These are phyloP conservation scores for Gnomoniopsis sp. DNA, from an alignment of 2,329 filamentous ascomycete genomes.

Conservation along the genomic window DNA sequence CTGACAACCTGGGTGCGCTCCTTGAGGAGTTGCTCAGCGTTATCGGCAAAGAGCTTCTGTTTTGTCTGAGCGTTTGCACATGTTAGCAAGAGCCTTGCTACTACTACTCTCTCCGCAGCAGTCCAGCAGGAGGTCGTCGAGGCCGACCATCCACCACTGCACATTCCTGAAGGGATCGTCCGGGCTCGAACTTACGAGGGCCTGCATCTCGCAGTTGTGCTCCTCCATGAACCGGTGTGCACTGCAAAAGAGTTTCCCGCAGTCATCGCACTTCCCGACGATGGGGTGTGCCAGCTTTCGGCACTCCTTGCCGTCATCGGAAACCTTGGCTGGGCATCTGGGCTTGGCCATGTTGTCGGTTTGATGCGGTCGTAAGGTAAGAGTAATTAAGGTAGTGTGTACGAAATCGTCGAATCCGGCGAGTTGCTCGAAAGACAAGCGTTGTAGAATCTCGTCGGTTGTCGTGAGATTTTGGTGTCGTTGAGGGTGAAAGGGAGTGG, in stretches of 20 bases:
- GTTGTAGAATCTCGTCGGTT: neutral
- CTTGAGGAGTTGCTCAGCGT: constrained; percentile 85
- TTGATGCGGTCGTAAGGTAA: neutral
- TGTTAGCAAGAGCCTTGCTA: neutral
- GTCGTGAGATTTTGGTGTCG: neutral
- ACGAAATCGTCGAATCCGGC: neutral
- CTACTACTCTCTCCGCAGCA: constrained; percentile 19
- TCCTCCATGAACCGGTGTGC: constrained; percentile 93
- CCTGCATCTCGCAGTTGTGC: constrained; percentile 87
- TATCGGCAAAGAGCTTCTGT: constrained; percentile 92
- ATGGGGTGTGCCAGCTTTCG: constrained; percentile 69
- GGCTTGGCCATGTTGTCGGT: constrained; percentile 60
- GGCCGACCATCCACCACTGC: constrained; percentile 41
- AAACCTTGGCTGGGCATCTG: constrained; percentile 72
- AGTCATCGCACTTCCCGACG: constrained; percentile 95
- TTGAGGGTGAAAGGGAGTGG: neutral
- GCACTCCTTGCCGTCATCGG: constrained; percentile 70
- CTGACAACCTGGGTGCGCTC: constrained; percentile 94
- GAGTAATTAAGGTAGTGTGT: neutral
- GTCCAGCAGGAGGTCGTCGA: constrained; percentile 31
- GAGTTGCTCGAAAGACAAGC: neutral
- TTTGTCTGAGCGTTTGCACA: constrained; percentile 62
- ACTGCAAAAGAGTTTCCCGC: constrained; percentile 88
- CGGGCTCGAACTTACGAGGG: constrained; percentile 65
- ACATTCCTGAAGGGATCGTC: constrained; percentile 20